Conservation (phyloP, 257 asterid genomes). For the Orobanche coerulescens region DNA sequence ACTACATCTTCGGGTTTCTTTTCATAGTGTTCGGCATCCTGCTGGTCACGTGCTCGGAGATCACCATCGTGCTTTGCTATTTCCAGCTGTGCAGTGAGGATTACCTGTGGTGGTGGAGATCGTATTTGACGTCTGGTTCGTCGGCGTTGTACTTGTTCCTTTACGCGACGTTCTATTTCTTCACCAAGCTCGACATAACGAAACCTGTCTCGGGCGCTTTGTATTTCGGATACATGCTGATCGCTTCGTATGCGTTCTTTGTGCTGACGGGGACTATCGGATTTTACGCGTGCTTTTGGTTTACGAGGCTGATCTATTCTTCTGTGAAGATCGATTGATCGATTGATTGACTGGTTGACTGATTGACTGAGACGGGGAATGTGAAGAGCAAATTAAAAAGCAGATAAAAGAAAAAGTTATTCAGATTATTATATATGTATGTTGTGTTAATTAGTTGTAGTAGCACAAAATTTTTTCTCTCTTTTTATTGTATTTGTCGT, state of each 20-base stretch:
- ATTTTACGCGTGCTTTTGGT: slow-evolving; percentile 69
- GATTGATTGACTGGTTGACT: slow-evolving; percentile 64
- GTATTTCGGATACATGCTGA: slow-evolving; percentile 74
- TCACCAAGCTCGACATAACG: slow-evolving; percentile 71
- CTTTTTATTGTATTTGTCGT: neutral
- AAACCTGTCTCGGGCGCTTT: slow-evolving; percentile 62
- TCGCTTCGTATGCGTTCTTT: slow-evolving; percentile 65
- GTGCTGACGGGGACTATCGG: slow-evolving; percentile 80
- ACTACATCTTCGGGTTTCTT: slow-evolving; percentile 73
- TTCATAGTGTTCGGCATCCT: slow-evolving; percentile 60
- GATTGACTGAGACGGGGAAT: neutral
- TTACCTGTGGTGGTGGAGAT: slow-evolving; percentile 86
- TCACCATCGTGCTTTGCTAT: slow-evolving; percentile 66
- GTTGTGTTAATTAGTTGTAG: too few species aligned
- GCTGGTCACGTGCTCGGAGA: slow-evolving; percentile 66
- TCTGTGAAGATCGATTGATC: slow-evolving; percentile 73
- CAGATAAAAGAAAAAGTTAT: neutral
- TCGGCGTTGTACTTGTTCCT: slow-evolving; percentile 67
- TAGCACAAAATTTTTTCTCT: neutral
- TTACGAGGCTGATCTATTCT: slow-evolving; percentile 74
- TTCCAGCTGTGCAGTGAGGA: slow-evolving; percentile 86
- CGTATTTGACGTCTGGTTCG: slow-evolving; percentile 62
- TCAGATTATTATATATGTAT: too few species aligned
- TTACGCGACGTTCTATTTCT: slow-evolving; percentile 69
- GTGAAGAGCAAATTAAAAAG: neutral